Evolutionary conservation across 1,284 basidiomycete species (phyloP).

Genomic region (Pyrrhoderma noxium): DNA sequence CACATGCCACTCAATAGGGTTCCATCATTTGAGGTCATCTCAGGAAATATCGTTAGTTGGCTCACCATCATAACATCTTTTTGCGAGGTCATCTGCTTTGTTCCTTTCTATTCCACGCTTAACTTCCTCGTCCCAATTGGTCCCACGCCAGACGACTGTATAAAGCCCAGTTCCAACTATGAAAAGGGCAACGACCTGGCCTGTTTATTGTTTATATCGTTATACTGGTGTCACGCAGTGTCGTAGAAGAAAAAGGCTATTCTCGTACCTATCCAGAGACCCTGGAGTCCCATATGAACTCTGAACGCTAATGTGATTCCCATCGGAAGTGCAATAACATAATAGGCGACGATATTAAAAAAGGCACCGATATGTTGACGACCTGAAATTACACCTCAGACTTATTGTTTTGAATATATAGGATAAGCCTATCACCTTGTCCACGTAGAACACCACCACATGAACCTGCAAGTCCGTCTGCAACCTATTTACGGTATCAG

Average conservation of each 20-base stretch:
- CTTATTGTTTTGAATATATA: not conserved
- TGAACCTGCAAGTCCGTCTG: slow-evolving; percentile 66
- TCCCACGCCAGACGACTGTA: slow-evolving; percentile 53
- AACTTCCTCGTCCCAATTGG: slow-evolving; percentile 60
- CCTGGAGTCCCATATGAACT: slow-evolving; percentile 44
- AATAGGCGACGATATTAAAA: slow-evolving; percentile 73
- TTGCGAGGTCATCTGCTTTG: slow-evolving; percentile 8
- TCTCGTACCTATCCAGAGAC: slow-evolving; percentile 61
- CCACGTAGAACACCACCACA: slow-evolving; percentile 67
- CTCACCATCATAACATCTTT: too few species aligned
- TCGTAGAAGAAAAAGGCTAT: not conserved
- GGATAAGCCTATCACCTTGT: slow-evolving; percentile 37
- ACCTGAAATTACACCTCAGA: slow-evolving; percentile 32
- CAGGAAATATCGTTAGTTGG: too few species aligned
- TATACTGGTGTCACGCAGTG: not conserved
- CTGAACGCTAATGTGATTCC: slow-evolving; percentile 63
- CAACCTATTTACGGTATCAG: slow-evolving; percentile 38
- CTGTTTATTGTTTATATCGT: slow-evolving; percentile 27
- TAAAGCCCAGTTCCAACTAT: slow-evolving; percentile 68
- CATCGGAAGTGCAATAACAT: slow-evolving; percentile 63
- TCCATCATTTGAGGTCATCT: too few species aligned
- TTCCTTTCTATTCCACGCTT: slow-evolving; percentile 28
- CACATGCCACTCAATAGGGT: too few species aligned
- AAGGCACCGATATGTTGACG: slow-evolving; percentile 67
- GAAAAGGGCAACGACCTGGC: slow-evolving; percentile 67